Base-by-base conservation (phyloP, 2,329 filamentous ascomycete species). In the Pleomassaria siparia region DNA sequence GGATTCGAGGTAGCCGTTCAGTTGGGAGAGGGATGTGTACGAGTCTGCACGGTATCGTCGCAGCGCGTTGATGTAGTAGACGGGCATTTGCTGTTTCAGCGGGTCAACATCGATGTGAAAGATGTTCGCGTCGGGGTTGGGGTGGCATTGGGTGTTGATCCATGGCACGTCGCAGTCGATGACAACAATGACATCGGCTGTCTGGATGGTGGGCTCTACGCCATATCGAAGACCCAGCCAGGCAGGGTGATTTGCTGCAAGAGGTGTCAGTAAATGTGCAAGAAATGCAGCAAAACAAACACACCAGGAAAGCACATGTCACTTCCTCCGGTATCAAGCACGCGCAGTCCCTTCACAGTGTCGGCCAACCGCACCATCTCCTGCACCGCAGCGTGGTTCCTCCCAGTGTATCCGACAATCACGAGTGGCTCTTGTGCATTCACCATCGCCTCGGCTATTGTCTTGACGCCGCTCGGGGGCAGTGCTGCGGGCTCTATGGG, bases 161-260 rank as follows among this genome's bases (percentile, higher is more conserved):
- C 91, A 96, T 0, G 91, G 91, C 0, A 96, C 90, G 63, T 96
- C 91, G 54, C 90, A 95, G 69, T 96, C 88, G 20, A 95, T 65
- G 2, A 96, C 86, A 1, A 96, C 57, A 49, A 96, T 95, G 10
- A 90, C 82, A 66, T 96, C 92, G 0, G 91, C 89, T 0, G 83
- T 83, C 49, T 78, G 80, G 64, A 96, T 88, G 33, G 79, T 77
- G 2, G 88, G 83, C 43, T 95, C 87, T 2, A 81, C 78, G 2
- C 89, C 89, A 59, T 85, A 95, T 35, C 84, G 80, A 43, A 94
- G 69, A 2, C 91, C 74, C 2, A 79, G 68, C 75, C 76, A 79
- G 6, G 68, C 76, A 2, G 73, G 82, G 58, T 91, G 87, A 44
- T 70, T 68, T 15, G 65, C 69, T 33, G 58, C 1, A 11, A 8